These are phyloP conservation scores for Fusarium compactum DNA, from an alignment of 2,329 filamentous ascomycete species.

Conservation along the genomic window DNA sequence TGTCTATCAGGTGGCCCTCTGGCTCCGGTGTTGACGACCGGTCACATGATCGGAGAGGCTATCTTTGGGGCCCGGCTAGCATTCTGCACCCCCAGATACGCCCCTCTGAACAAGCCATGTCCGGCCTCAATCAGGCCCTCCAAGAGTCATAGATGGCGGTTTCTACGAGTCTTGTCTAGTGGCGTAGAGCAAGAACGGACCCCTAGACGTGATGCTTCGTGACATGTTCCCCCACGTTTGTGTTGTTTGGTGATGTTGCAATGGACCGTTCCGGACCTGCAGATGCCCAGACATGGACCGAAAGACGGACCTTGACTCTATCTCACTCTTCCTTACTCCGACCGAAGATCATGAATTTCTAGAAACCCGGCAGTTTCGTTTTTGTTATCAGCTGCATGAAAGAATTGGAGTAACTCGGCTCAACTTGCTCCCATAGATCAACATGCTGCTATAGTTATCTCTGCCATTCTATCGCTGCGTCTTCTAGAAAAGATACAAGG, in stretches of 20 bases:
- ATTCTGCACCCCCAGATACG: conserved; percentile 18
- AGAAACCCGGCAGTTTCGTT: conserved; percentile 5
- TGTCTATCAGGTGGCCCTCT: conserved; percentile 30
- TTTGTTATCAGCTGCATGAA: conserved; percentile 4
- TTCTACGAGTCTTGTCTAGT: conserved; percentile 17
- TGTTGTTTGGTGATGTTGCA: conserved; percentile 19
- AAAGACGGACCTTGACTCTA: background rate
- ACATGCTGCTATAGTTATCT: background rate
- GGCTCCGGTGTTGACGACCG: conserved; percentile 23
- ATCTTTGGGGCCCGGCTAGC: conserved; percentile 35
- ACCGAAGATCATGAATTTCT: conserved; percentile 19
- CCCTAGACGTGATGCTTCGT: background rate
- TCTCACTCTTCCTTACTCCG: background rate
- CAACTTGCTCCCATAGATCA: conserved; percentile 13
- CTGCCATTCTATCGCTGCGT: background rate
- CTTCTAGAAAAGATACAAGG: background rate
- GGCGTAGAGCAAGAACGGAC: background rate
- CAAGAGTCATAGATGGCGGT: conserved; percentile 36
- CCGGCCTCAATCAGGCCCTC: conserved; percentile 33
- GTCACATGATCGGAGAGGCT: conserved; percentile 37
- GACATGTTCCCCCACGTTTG: conserved; percentile 30
- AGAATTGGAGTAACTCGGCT: conserved; percentile 8
- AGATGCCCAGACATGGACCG: conserved; percentile 18
- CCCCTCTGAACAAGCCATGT: conserved; percentile 31
- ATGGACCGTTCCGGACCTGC: conserved; percentile 34